Percentiles rank a stretch among this genome's conserved stretches.
phyloP scores from a whole-genome alignment of 345 rosid genomes.

The Cardamine occulta region DNA sequence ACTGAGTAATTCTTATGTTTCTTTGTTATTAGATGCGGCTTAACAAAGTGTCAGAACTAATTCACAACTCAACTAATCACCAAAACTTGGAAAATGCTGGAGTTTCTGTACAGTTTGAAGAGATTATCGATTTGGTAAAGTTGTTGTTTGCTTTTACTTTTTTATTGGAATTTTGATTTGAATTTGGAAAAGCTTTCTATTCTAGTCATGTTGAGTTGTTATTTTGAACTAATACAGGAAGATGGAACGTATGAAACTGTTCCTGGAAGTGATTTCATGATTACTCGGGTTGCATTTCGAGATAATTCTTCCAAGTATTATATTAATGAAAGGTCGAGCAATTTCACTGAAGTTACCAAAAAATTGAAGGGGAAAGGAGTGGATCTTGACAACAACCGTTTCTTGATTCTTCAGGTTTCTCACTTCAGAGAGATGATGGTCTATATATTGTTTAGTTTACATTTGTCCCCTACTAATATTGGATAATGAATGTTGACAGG shows the following conservation, averaged over 20 bases:
- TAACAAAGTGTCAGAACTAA: constrained; percentile 97
- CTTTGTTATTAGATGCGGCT: constrained; percentile 75
- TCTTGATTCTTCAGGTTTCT: constrained; percentile 96
- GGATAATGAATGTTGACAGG: constrained; percentile 55
- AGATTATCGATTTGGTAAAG: constrained; percentile 84
- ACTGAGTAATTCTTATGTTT: constrained; percentile 10
- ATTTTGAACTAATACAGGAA: constrained; percentile 56
- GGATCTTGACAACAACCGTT: constrained; percentile 97
- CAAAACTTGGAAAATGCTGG: constrained; percentile 95
- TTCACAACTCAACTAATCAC: constrained; percentile 95
- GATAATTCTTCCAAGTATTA: constrained; percentile 96
- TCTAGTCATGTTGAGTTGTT: constrained; percentile 19
- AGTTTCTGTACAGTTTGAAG: constrained; percentile 97
- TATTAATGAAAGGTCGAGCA: constrained; percentile 77
- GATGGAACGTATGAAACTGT: constrained; percentile 82
- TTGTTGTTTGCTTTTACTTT: constrained; percentile 18
- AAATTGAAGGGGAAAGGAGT: constrained; percentile 92
- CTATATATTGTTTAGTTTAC: constrained; percentile 6
- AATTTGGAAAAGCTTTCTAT: constrained; percentile 4
- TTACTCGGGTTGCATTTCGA: constrained; percentile 86
- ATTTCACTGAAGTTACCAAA: constrained; percentile 94
- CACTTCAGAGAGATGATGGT: neutral
- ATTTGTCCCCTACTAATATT: constrained; percentile 8
- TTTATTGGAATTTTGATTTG: neutral
- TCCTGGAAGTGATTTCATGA: constrained; percentile 88